Evolutionary conservation across 129 eudicot genomes (phyloP), one percentile per base, ranked within the genome.

Genomic region (Centella asiatica): DNA sequence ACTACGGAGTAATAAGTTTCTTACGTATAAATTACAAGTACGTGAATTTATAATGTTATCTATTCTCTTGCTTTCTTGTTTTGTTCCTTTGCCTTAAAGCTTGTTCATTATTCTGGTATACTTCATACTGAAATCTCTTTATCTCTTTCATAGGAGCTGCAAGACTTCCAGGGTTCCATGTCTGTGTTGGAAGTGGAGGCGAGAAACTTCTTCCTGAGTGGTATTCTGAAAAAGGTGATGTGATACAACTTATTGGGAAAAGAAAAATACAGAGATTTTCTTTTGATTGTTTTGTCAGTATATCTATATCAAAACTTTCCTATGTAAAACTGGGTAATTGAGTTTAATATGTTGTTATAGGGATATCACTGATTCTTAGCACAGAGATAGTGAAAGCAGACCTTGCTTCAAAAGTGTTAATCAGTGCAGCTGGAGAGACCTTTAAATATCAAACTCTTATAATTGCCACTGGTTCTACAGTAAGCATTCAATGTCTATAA

Each of bases 161-260:
- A 14, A 92, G 95, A 68, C 96, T 92, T 46, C 96, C 98, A 52
- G 98, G 98, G 20, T 92, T 92, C 78, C 95, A 92, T 77, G 81
- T 75, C 0, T 92, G 98, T 84, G 96, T 92, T 51, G 99, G 98
- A 77, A 80, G 98, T 72, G 98, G 98, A 73, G 98, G 99, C 68
- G 99, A 92, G 84, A 80, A 85, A 63, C 77, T 79, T 40, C 83
- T 87, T 71, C 96, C 99, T 37, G 90, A 87, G 78, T 92, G 98
- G 98, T 92, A 92, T 65, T 26, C 87, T n/a, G 96, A 92, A 72
- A 92, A 84, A 74, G 98, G 97, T 90, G 63, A 23, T 27, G 25
- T 8, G 22, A 37, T 64, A 33, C 17, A 24, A 17, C 51, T 46
- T 9, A 8, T 19, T 1, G 28, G 44, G 26, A 44, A 12, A 44